Conservation (phyloP, 306 rosid species). For the Vicia villosa region DNA sequence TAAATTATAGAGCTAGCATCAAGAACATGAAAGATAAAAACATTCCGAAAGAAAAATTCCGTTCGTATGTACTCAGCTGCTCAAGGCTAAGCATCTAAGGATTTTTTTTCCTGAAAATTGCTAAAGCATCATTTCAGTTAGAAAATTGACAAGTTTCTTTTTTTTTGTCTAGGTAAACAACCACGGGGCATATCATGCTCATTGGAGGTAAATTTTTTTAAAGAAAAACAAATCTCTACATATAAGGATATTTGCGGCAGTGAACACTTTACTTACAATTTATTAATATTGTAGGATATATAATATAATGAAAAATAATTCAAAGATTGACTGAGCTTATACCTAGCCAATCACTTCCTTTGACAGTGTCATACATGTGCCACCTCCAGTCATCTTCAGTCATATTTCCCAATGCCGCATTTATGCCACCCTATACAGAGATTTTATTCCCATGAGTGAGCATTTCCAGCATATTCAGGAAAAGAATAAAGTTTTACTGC, state of each 20-base stretch:
- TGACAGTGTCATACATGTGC: constrained; percentile 98
- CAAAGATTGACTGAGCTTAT: not conserved
- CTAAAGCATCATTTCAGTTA: constrained; percentile 13
- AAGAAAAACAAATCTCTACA: constrained; percentile 6
- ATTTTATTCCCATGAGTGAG: constrained; percentile 24
- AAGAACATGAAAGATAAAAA: constrained; percentile 7
- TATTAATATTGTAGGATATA: not conserved
- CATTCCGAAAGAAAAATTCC: not conserved
- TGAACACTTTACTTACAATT: not conserved
- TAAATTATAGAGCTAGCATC: constrained; percentile 32
- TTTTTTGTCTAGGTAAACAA: constrained; percentile 27
- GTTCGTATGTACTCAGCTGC: constrained; percentile 19
- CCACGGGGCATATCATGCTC: constrained; percentile 2
- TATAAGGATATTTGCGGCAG: constrained; percentile 5
- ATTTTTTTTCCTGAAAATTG: constrained; percentile 10
- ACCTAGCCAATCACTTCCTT: constrained; percentile 98
- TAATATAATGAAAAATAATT: constrained; percentile 1
- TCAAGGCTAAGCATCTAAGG: constrained; percentile 12
- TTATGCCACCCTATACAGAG: constrained; percentile 76
- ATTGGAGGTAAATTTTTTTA: constrained; percentile 19
- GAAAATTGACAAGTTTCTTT: not conserved
- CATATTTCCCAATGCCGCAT: constrained; percentile 97
- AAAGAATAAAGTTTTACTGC: not conserved
- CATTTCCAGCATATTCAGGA: not conserved
- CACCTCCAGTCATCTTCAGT: constrained; percentile 97